Evolutionary conservation across 129 eudicot species (phyloP), one percentile per base, ranked within the genome.

Genomic region (Chrysanthemum lavandulifolium): DNA sequence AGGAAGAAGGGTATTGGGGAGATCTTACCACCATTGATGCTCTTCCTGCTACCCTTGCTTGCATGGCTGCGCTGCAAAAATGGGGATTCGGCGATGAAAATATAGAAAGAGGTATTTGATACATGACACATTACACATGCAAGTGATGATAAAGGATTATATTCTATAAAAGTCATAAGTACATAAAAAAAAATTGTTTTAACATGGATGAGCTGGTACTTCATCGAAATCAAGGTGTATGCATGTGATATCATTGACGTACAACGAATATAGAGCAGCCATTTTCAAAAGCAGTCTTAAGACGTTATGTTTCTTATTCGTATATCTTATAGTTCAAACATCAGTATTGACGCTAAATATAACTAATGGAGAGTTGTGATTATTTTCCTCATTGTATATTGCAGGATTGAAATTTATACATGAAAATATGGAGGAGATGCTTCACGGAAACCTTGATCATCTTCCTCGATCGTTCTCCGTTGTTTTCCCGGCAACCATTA

Each of bases 391-490:
- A 2, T 61, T 47, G 58, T 61, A 49, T 61, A 31, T 73, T 67
- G 65, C 71, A 86, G 92, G 92, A 48, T 48, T 81, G 75, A 48
- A 48, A 56, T 87, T 79, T 79, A 55, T 87, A 7, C 51, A 76
- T 61, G 71, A 48, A 4, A 81, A 79, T 9, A 67, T 70, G 55
- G 81, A 82, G 78, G 75, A 49, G 65, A 68, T 87, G 21, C 73
- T 84, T 18, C 64, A 77, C 10, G 73, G 4, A 14, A 70, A 77
- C 16, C 64, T 23, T 58, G 60, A 68, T 10, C 21, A 55, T 8
- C 73, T 84, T 75, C 93, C 93, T 47, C 76, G 82, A 33, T 71
- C 85, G 87, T 87, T 84, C 75, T 13, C 68, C 13, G 73, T 84
- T 31, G 76, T 78, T 63, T 82, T 87, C 48, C 89, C 93, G 0